Evolutionary conservation across 164 flowering plant species (phyloP), one percentile per base, ranked within the genome.

Genomic region (Aristolochia fimbriata): DNA sequence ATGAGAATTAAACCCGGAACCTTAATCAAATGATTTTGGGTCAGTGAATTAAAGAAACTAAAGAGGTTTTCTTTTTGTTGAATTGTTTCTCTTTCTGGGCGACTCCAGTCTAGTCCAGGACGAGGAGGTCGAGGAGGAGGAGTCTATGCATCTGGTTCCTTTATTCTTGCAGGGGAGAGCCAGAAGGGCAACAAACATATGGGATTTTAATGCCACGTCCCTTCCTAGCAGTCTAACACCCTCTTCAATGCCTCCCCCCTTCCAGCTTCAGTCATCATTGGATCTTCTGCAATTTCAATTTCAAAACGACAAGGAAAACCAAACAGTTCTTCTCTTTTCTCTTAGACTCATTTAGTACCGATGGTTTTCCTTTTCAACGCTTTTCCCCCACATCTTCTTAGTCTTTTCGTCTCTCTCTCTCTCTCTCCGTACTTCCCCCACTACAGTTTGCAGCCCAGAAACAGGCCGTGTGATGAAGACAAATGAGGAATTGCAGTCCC

Each of bases 261-360:
- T 24, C 30, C 27, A 52, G n/a, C n/a, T n/a, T n/a, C 15, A 10
- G 43, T 37, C 56, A 52, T 52, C 56, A 52, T 52, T 52, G 27
- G 56, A 52, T 52, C 23, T 52, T 15, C 56, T 52, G 56, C 14
- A 11, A 16, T 52, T 52, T 22, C 56, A 22, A 27, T 50, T 50
- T 50, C 20, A 50, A 22, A 52, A 15, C 30, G 15, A 52, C 16
- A 52, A 22, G 56, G 56, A 52, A 52, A 52, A 23, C 23, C 13
- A 27, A 52, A 52, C 56, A 52, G 56, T 52, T 52, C 15, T 16
- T 6, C 17, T n/a, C 5, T 15, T 27, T 52, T 14, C 31, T 52
- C 56, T 22, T 23, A 27, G 30, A 2, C n/a, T 20, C 11, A 7
- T 12, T 24, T 20, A 51, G 7, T 24, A 20, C 11, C 20, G 10